Base-by-base conservation (phyloP, 768 basidiomycete species). In the Suillus spraguei region DNA sequence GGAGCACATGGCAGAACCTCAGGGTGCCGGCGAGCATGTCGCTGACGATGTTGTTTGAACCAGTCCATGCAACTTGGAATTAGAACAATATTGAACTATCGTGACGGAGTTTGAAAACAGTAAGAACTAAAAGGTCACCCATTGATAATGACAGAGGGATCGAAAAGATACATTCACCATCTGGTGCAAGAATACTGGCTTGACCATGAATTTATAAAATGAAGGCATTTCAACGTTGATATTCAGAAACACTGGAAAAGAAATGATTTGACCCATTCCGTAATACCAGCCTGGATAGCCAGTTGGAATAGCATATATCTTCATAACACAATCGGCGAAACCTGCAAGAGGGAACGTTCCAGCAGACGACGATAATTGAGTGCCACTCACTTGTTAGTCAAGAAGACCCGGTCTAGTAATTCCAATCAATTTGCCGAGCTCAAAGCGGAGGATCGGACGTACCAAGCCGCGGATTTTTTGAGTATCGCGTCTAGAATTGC, bases 151-250 rank as follows among this genome's bases (percentile, higher is more conserved):
- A 79, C 82, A 7, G 70, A 69, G 14, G 74, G 74, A 65, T 83
- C 81, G 66, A 83, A 82, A 0, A 81, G 80, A 62, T 82, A 68
- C 74, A 81, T 64, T 74, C 77, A 28, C 80, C 79, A 66, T 77
- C 79, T 14, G 74, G 72, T 7, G 81, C 73, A 46, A 84, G 69
- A 32, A 82, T 64, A 4, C 70, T 72, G 1, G 73, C 73, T 65
- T 79, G 77, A 60, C 78, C 39, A 71, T 49, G 58, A 79, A 70
- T 44, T 78, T 79, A 49, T n/a, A 6, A 16, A 17, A 65, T 59
- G 10, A 3, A 62, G 16, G 22, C 1, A 5, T 24, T 39, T 56
- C 22, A 24, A 24, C 5, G 16, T 28, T 24, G 24, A 54, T 63
- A 49, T 63, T 64, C 6, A 54, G 46, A 22, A 17, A 38, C 28